Percentiles rank a stretch among this genome's conserved stretches.
Conservation (phyloP, 108 stramenopile genomes). For the Tribonema minus region DNA sequence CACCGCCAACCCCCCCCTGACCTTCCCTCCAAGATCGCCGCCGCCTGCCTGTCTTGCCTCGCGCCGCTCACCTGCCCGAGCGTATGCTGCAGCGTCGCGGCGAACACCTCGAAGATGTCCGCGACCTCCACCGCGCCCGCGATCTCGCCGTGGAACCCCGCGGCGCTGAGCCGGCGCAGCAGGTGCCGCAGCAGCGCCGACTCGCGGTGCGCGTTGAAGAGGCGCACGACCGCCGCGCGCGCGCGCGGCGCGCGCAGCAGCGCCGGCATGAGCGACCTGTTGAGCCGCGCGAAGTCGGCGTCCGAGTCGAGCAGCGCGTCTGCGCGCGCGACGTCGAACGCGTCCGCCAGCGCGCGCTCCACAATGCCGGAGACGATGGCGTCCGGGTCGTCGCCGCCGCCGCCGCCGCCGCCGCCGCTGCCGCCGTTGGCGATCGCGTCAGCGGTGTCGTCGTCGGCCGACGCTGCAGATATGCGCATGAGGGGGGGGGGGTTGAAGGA, state of each 20-base stretch:
- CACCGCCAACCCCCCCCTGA: no score
- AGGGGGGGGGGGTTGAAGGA: no score
- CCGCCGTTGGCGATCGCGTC: neutral
- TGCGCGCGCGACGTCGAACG: neutral
- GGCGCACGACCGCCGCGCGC: constrained; percentile 13
- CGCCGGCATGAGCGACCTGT: neutral
- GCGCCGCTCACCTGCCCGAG: neutral
- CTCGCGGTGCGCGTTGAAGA: constrained; percentile 21
- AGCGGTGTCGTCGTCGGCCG: no score
- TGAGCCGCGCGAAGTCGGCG: no score
- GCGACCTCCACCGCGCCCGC: constrained; percentile 18
- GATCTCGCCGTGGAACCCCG: constrained; percentile 35
- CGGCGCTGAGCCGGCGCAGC: constrained; percentile 34
- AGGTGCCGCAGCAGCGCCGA: constrained; percentile 34
- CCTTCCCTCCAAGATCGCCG: no score
- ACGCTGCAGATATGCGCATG: no score
- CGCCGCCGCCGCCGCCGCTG: neutral
- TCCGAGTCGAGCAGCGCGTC: constrained; percentile 28
- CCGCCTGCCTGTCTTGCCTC: no score
- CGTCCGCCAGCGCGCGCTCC: neutral
- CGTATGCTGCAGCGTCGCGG: neutral
- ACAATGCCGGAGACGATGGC: neutral
- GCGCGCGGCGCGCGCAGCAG: constrained; percentile 25
- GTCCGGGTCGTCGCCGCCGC: neutral
- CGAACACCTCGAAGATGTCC: constrained; percentile 31